Conservation (phyloP, 306 rosid genomes). For the Quercus variabilis region DNA sequence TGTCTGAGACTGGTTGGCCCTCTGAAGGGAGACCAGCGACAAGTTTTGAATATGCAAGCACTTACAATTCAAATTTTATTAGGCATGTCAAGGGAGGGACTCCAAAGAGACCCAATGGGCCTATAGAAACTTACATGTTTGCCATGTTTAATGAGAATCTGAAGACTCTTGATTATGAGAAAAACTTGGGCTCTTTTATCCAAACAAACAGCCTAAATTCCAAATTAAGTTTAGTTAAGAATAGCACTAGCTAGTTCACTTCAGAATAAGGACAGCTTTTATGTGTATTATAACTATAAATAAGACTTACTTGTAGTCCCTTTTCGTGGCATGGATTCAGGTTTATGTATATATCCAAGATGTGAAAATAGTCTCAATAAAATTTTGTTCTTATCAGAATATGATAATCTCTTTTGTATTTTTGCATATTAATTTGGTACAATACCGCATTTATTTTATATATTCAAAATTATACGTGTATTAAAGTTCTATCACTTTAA, state of each 20-base stretch:
- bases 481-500: too few relatives aligned
- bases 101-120: slow-evolving; percentile 24
- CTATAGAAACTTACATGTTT: slow-evolving; percentile 37
- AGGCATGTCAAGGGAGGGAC: slow-evolving; percentile 36
- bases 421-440: too few relatives aligned
- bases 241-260: not conserved
- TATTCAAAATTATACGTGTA: too few relatives aligned
- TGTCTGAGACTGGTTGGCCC: slow-evolving; percentile 56
- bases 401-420: too few relatives aligned
- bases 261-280: not conserved
- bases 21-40: slow-evolving; percentile 31
- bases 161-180: slow-evolving; percentile 16
- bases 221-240: slow-evolving; percentile 21
- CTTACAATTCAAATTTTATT: slow-evolving; percentile 32
- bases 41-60: slow-evolving; percentile 31
- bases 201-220: slow-evolving; percentile 29
- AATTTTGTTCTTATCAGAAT: too few relatives aligned
- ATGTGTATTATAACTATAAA: not conserved
- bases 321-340: too few relatives aligned
- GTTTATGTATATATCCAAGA: too few relatives aligned
- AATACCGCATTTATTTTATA: too few relatives aligned
- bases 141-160: slow-evolving; percentile 40
- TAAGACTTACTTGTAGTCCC: too few relatives aligned
- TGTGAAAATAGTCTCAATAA: too few relatives aligned
- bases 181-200: slow-evolving; percentile 33